Evolutionary conservation across 2,329 filamentous ascomycete genomes (phyloP), one percentile per base, ranked within the genome.

Genomic region (Penicillium corylophilum): DNA sequence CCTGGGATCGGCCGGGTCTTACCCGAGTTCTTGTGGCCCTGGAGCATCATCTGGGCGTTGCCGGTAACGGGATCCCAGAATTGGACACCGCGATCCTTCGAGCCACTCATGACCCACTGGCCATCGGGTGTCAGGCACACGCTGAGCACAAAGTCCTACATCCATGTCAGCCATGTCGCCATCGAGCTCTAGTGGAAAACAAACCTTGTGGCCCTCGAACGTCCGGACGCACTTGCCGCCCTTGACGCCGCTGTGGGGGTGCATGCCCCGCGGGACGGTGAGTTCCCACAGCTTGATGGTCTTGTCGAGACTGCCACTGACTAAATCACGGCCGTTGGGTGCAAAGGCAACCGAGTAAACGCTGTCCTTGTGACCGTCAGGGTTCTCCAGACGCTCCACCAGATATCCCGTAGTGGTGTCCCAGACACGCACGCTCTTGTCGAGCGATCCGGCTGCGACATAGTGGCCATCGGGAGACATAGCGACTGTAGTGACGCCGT

Each of bases 201-300:
- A 71, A 79, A 91, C 88, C 74, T 95, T 89, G 76, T 99, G 94
- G 45, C 94, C 94, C 69, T 97, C 94, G 65, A 97, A 99, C 1
- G 93, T 97, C 77, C 92, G 90, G 65, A 96, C 86, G 70, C 94
- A 97, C 71, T 95, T 90, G 63, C 94, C 93, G 31, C 88, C 88
- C 78, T 94, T 95, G 8, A 86, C 82, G 28, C 81, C 84, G 40
- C 83, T 80, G 67, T 82, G 84, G 42, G 84, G 80, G 53, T 85
- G 81, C 64, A 86, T 82, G 61, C 80, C 79, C 62, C 88, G 83
- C 40, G 87, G 83, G 20, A 88, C 83, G 49, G 83, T 86, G 45
- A 99, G 82, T 77, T 96, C 92, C 92, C 94, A 99, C 88, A 97
- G 95, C 79, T 96, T 96, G 79, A 97, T 97, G 0, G 93, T 97